Conservation (phyloP, 2,329 filamentous ascomycete genomes). For the Ophiostoma montium region DNA sequence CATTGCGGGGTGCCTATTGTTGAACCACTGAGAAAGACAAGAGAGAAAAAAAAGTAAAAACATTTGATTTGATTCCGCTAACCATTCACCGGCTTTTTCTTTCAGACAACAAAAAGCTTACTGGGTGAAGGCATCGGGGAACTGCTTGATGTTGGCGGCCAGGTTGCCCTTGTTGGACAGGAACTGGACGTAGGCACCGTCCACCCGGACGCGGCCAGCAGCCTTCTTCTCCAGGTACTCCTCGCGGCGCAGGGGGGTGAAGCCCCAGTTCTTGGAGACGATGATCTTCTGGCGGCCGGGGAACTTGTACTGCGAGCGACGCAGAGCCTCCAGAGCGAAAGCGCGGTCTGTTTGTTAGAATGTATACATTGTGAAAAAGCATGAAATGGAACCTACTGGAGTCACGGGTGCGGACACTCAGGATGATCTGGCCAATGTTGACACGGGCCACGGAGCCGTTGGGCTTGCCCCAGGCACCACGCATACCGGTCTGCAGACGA, state of each 20-base stretch:
- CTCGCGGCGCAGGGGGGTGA: constrained; percentile 94
- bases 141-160: constrained; percentile 77
- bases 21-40: too few species aligned
- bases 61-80: too few species aligned
- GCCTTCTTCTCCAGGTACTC: constrained; percentile 95
- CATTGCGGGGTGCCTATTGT: too few species aligned
- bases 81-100: too few species aligned
- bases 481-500: constrained; percentile 99
- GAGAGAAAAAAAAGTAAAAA: too few species aligned
- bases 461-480: constrained; percentile 99
- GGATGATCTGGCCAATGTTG: constrained; percentile 99
- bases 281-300: constrained; percentile 99
- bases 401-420: constrained; percentile 95
- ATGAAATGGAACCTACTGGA: constrained; percentile 45
- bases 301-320: constrained; percentile 99
- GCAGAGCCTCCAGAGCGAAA: constrained; percentile 93
- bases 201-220: constrained; percentile 84
- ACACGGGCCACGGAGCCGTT: constrained; percentile 98
- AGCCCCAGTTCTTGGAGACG: constrained; percentile 99
- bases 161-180: constrained; percentile 83
- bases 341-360: constrained; percentile 50
- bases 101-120: constrained; percentile 14
- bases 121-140: constrained; percentile 76
- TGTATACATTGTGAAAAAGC: too few species aligned
- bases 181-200: constrained; percentile 99